Base-by-base conservation (phyloP, 2,329 filamentous ascomycete species). In the Claviceps purpurea region DNA sequence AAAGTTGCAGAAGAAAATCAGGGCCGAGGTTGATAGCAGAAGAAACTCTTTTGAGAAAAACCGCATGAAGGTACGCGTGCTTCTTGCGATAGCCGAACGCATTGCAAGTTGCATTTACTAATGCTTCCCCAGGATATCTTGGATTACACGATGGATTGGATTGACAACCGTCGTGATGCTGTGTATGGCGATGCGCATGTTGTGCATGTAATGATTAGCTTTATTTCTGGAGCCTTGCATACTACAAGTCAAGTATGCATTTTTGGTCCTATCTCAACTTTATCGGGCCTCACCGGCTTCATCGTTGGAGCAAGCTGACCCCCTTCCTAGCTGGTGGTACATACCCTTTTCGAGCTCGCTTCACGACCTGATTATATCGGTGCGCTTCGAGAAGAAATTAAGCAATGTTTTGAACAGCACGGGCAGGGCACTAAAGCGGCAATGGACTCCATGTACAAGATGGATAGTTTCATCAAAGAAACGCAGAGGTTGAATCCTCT, bases 381-480 rank as follows among this genome's bases (percentile, higher is more conserved):
- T 7, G 38, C 49, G 0, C 49, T 57, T n/a, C 50, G 56, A 13
- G 52, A 57, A 11, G 56, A 57, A 40, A 42, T 56, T 18, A 38
- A 30, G 22, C 11, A 51, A 16, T 54, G 54, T 11, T 57, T 57
- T 38, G 49, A 49, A 4, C 1, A 38, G 16, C 43, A 54, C 41
- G 55, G 55, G n/a, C 16, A 54, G 11, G 52, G 50, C 3, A 54
- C 52, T 3, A 56, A 54, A 37, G 20, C 34, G 16, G 52, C 49
- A 13, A 22, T 57, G 1, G 52, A 54, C 22, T 37, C 41, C 42
- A 53, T 57, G 51, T 18, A 53, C 43, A 56, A 56, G 47, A 42
- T 57, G n/a, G 56, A 57, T 22, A 57, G 56, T 38, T 56, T 57
- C 43, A 57, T 57, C 50, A 57, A 57, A 39, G 56, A 57, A 26